Percentiles rank a stretch among this genome's conserved stretches.
Evolutionary conservation across 805 yeast genomes (phyloP).

Genomic region (Schizosaccharomyces cryophilus): DNA sequence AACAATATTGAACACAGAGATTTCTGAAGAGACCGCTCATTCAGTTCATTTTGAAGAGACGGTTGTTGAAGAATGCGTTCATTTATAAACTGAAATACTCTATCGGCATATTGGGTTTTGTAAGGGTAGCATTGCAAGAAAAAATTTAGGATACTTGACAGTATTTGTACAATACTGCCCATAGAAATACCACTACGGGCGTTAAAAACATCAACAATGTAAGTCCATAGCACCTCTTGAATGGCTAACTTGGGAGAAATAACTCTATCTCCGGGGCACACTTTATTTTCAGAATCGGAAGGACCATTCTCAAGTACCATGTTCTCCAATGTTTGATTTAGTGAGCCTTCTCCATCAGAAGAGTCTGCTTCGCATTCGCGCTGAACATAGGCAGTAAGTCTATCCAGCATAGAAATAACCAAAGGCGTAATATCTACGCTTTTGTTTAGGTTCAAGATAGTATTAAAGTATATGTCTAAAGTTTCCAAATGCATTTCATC

Average conservation of each 20-base stretch:
- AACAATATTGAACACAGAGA: conserved; percentile 13
- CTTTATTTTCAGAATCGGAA: conserved; percentile 2
- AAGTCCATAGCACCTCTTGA: conserved; percentile 43
- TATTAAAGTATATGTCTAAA: conserved; percentile 36
- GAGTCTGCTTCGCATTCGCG: conserved; percentile 16
- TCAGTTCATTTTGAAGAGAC: background rate
- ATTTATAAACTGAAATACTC: conserved; percentile 25
- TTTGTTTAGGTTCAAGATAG: conserved; percentile 44
- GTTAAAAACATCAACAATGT: conserved; percentile 30
- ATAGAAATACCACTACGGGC: conserved; percentile 39
- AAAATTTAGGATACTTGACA: conserved; percentile 41
- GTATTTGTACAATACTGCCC: conserved; percentile 38
- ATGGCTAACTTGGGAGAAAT: conserved; percentile 14
- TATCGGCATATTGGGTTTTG: conserved; percentile 33
- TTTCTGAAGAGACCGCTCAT: background rate
- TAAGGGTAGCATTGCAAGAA: conserved; percentile 43
- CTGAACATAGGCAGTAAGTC: conserved; percentile 33
- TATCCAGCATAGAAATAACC: conserved; percentile 39
- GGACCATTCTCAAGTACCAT: conserved; percentile 3
- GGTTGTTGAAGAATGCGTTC: background rate
- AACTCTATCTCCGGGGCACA: conserved; percentile 5
- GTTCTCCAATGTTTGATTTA: conserved; percentile 9
- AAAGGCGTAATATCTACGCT: conserved; percentile 43
- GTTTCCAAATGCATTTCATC: conserved; percentile 71
- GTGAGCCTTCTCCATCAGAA: conserved; percentile 3